Percentiles rank a stretch among this genome's conserved stretches.
Evolutionary conservation across 2,329 filamentous ascomycete genomes (phyloP).

Genomic region (Neofusicoccum sp.): DNA sequence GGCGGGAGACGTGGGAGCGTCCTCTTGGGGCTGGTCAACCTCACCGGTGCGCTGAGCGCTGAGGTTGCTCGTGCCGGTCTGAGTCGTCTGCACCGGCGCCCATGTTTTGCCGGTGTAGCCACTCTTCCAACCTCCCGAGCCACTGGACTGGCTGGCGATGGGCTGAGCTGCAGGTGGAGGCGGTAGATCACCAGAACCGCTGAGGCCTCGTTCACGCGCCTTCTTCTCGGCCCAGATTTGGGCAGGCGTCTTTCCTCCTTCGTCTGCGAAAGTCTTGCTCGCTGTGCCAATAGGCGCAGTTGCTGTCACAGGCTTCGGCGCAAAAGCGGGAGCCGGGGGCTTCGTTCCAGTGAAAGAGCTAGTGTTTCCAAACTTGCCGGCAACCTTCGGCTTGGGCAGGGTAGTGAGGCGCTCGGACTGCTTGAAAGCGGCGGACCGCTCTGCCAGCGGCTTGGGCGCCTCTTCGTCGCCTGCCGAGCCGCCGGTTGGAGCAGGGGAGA

Average conservation of each 20-base stretch:
- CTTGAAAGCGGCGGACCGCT: slow-evolving; percentile 71
- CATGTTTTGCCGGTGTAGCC: slow-evolving; percentile 87
- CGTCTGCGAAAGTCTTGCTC: slow-evolving; percentile 89
- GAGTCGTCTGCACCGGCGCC: slow-evolving; percentile 75
- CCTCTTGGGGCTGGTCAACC: slow-evolving; percentile 48
- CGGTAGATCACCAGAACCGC: slow-evolving; percentile 52
- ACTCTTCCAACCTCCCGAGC: slow-evolving; percentile 76
- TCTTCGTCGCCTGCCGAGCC: slow-evolving; percentile 48
- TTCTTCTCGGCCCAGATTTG: slow-evolving; percentile 98
- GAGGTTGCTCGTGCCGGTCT: slow-evolving; percentile 58
- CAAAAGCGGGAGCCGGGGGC: slow-evolving; percentile 73
- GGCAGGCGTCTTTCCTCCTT: slow-evolving; percentile 93
- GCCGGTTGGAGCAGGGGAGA: slow-evolving; percentile 47
- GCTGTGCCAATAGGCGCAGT: slow-evolving; percentile 71
- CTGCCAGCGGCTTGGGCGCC: slow-evolving; percentile 64
- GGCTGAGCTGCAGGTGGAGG: slow-evolving; percentile 42
- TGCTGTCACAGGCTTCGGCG: slow-evolving; percentile 58
- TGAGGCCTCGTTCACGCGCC: slow-evolving; percentile 67
- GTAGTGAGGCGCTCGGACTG: slow-evolving; percentile 78
- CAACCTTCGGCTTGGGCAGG: slow-evolving; percentile 90
- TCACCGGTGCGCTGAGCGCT: slow-evolving; percentile 64
- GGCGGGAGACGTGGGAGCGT: slow-evolving; percentile 54
- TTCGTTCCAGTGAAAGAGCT: slow-evolving; percentile 83
- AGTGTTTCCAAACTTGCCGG: slow-evolving; percentile 77
- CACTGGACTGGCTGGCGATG: slow-evolving; percentile 63